phyloP scores from a whole-genome alignment of 2,329 filamentous ascomycete genomes.

The Hypoxylon sp. region DNA sequence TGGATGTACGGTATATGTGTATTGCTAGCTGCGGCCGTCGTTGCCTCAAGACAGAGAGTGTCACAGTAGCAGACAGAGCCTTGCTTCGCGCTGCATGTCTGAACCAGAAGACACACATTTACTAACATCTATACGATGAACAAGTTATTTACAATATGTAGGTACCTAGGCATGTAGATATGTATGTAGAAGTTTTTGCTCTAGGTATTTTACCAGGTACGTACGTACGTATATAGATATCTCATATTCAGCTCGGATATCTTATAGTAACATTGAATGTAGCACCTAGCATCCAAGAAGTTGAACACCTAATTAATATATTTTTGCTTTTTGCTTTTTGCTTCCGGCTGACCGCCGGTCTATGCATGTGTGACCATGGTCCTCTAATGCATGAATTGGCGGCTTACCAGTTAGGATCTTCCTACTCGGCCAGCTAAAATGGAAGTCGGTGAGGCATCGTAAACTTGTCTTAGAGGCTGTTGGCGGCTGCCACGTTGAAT shows the following conservation, averaged over 20 bases:
- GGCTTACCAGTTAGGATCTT: slow-evolving; percentile 21
- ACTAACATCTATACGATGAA: neutral
- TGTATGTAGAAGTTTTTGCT: too few species aligned
- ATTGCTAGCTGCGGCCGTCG: slow-evolving; percentile 27
- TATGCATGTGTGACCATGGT: slow-evolving; percentile 38
- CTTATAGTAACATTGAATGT: too few species aligned
- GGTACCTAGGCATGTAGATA: neutral
- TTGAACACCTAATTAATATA: slow-evolving; percentile 22
- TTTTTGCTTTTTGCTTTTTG: neutral
- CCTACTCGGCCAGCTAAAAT: slow-evolving; percentile 38
- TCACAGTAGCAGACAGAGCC: slow-evolving; percentile 3
- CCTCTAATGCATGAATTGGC: slow-evolving; percentile 29
- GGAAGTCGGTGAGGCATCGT: slow-evolving; percentile 41
- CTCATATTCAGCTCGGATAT: too few species aligned
- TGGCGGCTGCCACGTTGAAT: slow-evolving; percentile 33
- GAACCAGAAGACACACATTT: neutral
- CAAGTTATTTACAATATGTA: slow-evolving; percentile 12
- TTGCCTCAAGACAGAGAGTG: slow-evolving; percentile 27
- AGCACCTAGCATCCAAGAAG: slow-evolving; percentile 10
- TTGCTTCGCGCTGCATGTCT: slow-evolving; percentile 6
- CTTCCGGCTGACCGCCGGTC: slow-evolving; percentile 41
- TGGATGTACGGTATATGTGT: slow-evolving; percentile 6
- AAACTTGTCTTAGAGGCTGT: slow-evolving; percentile 14
- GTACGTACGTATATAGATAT: too few species aligned
- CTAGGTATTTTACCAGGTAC: too few species aligned